phyloP scores from a whole-genome alignment of 2,329 filamentous ascomycete species.

The Triangularia setosa region DNA sequence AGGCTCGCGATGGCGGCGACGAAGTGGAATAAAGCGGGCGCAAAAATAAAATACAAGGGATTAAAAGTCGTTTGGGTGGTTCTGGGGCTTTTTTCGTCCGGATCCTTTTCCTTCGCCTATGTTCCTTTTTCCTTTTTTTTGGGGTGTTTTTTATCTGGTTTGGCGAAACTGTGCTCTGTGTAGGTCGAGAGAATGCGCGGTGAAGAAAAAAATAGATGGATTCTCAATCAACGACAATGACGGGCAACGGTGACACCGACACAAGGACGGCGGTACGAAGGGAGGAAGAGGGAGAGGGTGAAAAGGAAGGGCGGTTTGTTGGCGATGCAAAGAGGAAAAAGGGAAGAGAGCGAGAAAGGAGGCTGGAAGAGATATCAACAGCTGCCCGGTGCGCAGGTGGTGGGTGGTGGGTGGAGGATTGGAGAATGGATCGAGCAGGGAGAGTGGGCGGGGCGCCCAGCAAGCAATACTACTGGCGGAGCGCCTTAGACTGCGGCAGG shows the following conservation, averaged over 20 bases:
- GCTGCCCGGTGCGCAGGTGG: neutral
- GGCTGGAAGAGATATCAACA: slow-evolving; percentile 27
- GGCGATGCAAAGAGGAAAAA: slow-evolving; percentile 29
- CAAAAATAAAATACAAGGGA: slow-evolving; percentile 31
- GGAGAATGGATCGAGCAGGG: slow-evolving; percentile 12
- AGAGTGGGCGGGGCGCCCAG: slow-evolving; percentile 25
- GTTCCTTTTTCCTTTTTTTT: slow-evolving; percentile 25
- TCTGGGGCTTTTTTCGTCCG: slow-evolving; percentile 19
- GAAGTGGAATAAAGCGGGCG: slow-evolving; percentile 21
- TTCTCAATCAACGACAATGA: slow-evolving; percentile 24
- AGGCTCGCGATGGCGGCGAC: slow-evolving; percentile 13
- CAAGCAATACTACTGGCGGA: slow-evolving; percentile 24
- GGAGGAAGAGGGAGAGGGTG: slow-evolving; percentile 32
- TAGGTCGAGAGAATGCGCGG: slow-evolving; percentile 30
- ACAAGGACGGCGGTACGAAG: slow-evolving; percentile 32
- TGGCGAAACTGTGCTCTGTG: slow-evolving; percentile 7
- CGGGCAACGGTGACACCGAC: slow-evolving; percentile 24
- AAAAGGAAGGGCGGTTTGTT: slow-evolving; percentile 32
- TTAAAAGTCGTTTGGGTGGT: slow-evolving; percentile 31
- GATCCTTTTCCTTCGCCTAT: slow-evolving; percentile 22
- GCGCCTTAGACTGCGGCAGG: slow-evolving; percentile 18
- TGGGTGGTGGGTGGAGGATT: slow-evolving; percentile 14
- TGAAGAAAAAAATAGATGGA: slow-evolving; percentile 23
- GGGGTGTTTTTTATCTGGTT: slow-evolving; percentile 23
- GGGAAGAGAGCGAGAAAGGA: slow-evolving; percentile 25